Evolutionary conservation across 176 grass and related monocot genomes (phyloP), one percentile per base, ranked within the genome.

Genomic region (Oryza punctata): DNA sequence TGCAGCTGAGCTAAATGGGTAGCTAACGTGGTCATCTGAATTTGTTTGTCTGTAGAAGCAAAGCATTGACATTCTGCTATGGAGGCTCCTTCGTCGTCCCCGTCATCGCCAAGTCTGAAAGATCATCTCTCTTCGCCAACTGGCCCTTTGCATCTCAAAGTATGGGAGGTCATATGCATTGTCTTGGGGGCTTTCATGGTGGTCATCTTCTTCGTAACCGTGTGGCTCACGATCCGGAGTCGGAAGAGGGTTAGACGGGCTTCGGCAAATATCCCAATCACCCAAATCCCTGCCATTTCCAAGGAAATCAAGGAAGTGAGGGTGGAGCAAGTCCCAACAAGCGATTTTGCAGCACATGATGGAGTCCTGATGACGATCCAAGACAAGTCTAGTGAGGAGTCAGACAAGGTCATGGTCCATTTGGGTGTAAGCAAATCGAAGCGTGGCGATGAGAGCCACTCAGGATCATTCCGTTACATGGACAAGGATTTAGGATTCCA

Each of bases 291-390:
- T 35, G 41, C 84, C 18, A 78, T 97, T 81, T 94, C 94, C 12
- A 97, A 97, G 75, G 94, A 94, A 78, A 97, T 97, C 67, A 97
- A 97, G 75, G 94, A 97, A 72, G 91, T 97, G n/a, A 88, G 87
- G 73, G 89, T 93, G 72, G 94, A 97, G 57, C 88, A 91, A 81
- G 87, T 93, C 65, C 83, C 91, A 7, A 71, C 89, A 24, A 92
- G 47, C 1, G 60, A 94, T 6, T 92, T 54, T 71, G 49, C 32
- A 30, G 72, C 63, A 2, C 88, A 73, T 78, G 83, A 90, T 18
- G 93, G 90, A 7, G 80, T 95, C 78, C 49, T 92, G 33, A n/a
- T 86, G 10, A 90, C 88, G 2, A 69, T 95, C 61, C 90, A 86
- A 73, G 90, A 94, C 63, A 95, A 90, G 66, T 85, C 89, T 47